Evolutionary conservation across 2,329 filamentous ascomycete genomes (phyloP), one percentile per base, ranked within the genome.

Genomic region (Zymoseptoria crescenta): DNA sequence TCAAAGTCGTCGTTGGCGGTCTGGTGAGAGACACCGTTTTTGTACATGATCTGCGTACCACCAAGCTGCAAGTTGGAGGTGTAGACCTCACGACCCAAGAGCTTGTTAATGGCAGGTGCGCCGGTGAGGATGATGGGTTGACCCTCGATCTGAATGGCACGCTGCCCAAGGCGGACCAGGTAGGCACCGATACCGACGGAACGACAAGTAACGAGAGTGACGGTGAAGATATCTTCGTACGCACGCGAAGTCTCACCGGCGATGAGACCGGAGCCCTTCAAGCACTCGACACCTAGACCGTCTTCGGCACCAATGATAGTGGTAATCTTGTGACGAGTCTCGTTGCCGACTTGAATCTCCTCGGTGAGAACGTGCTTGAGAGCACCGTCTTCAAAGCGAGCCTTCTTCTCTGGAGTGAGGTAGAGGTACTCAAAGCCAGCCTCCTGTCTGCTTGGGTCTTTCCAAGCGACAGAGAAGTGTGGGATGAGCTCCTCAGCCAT

Each of bases 41-140:
- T 92, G 85, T 99, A 97, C 94, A 99, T 99, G 83, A 99, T 99
- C 78, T 99, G 94, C n/a, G 94, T 99, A 69, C 94, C 94, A 86
- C 94, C 94, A 65, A 99, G 90, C 81, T 99, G 94, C 72, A 99
- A 79, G 83, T 99, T 99, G 62, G 94, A 97, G 24, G 94, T 96
- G 80, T 99, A 99, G 29, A 99, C 93, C 77, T 99, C 94, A 68
- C 95, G 91, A 71, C 94, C 94, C 62, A 99, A 86, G 70, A 99
- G 82, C 80, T 97, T 99, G 85, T 99, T 99, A 75, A 99, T 88
- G 60, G 94, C 94, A 65, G 91, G 90, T 54, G 94, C 94, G 83
- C 94, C 94, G 70, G 94, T 99, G 64, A 99, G 85, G 71, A 99
- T 99, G 75, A 99, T 99, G 48, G 94, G 94, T 79, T 99, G 94